Evolutionary conservation across 148 eudicot species (phyloP).

Genomic region (Oxyria digyna): DNA sequence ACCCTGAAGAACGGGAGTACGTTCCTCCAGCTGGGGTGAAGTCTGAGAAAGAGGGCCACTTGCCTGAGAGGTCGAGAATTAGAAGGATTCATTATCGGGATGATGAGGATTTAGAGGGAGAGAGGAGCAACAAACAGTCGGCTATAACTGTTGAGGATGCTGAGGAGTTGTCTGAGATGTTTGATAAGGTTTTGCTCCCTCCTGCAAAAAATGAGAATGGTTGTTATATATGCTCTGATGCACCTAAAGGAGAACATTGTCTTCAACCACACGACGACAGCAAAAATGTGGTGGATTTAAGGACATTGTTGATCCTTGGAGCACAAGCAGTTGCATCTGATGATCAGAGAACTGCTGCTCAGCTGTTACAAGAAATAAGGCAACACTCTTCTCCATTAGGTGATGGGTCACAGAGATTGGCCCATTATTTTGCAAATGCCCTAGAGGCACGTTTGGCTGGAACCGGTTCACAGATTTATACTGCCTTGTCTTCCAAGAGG

Average conservation of each 20-base stretch:
- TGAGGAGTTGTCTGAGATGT: slow-evolving; percentile 32
- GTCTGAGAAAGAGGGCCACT: not conserved
- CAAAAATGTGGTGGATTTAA: slow-evolving; percentile 27
- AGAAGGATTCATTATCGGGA: slow-evolving; percentile 11
- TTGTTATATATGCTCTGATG: not conserved
- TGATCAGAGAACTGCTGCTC: slow-evolving; percentile 29
- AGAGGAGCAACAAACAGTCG: slow-evolving; percentile 34
- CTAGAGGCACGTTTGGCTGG: slow-evolving; percentile 45
- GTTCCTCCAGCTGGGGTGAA: not conserved
- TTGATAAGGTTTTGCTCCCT: slow-evolving; percentile 37
- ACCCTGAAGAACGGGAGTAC: not conserved
- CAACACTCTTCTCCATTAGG: slow-evolving; percentile 30
- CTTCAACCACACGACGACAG: slow-evolving; percentile 7
- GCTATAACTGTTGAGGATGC: slow-evolving; percentile 35
- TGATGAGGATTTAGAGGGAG: slow-evolving; percentile 18
- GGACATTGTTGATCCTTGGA: slow-evolving; percentile 27
- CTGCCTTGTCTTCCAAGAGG: slow-evolving; percentile 25
- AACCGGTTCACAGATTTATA: slow-evolving; percentile 22
- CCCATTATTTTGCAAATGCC: slow-evolving; percentile 40
- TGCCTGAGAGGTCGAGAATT: not conserved
- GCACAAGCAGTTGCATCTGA: slow-evolving; percentile 36
- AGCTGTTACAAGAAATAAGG: slow-evolving; percentile 29
- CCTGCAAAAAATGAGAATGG: slow-evolving; percentile 24
- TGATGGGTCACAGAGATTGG: slow-evolving; percentile 42
- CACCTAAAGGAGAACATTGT: not conserved